Evolutionary conservation across 495 filamentous ascomycete species (phyloP).

Genomic region (Penicillium cataractarum): DNA sequence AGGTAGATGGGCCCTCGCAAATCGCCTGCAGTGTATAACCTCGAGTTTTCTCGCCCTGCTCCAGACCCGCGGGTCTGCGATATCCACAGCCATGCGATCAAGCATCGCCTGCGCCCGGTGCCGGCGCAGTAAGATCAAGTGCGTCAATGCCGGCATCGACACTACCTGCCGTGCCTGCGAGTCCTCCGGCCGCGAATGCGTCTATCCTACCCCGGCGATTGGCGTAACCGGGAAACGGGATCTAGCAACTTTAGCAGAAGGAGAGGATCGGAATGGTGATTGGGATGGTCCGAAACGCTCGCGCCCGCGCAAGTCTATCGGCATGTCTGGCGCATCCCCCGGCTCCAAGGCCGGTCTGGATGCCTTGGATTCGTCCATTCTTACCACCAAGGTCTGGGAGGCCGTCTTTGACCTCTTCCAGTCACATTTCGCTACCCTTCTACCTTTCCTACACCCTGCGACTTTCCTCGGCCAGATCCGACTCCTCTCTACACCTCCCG

Average conservation of each 20-base stretch:
- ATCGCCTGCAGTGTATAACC: slow-evolving; percentile 2
- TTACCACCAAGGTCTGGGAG: slow-evolving; percentile 72
- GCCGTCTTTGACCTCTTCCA: slow-evolving; percentile 78
- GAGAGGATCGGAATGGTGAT: slow-evolving; percentile 61
- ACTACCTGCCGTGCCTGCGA: slow-evolving; percentile 79
- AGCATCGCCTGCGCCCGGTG: slow-evolving; percentile 80
- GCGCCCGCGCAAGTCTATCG: slow-evolving; percentile 54
- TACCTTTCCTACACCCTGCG: slow-evolving; percentile 81
- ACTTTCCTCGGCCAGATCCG: slow-evolving; percentile 67
- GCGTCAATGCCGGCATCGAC: slow-evolving; percentile 74
- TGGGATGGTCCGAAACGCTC: slow-evolving; percentile 63
- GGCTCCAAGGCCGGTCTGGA: slow-evolving; percentile 41
- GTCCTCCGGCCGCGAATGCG: slow-evolving; percentile 73
- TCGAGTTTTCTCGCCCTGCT: slow-evolving; percentile 14
- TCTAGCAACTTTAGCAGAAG: slow-evolving; percentile 49
- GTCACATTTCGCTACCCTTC: slow-evolving; percentile 77
- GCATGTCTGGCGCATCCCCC: slow-evolving; percentile 37
- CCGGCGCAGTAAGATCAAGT: slow-evolving; percentile 83
- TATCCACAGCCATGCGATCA: slow-evolving; percentile 60
- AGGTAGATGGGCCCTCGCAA: slow-evolving; percentile 6
- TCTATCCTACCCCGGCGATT: slow-evolving; percentile 68
- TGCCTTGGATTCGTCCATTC: slow-evolving; percentile 52
- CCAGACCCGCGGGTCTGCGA: slow-evolving; percentile 27
- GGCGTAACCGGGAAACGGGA: slow-evolving; percentile 62
- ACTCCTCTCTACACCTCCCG: slow-evolving; percentile 43